Evolutionary conservation across 169 alveolate species (phyloP), one percentile per base, ranked within the genome.

Genomic region (Plasmodium gallinaceum): DNA sequence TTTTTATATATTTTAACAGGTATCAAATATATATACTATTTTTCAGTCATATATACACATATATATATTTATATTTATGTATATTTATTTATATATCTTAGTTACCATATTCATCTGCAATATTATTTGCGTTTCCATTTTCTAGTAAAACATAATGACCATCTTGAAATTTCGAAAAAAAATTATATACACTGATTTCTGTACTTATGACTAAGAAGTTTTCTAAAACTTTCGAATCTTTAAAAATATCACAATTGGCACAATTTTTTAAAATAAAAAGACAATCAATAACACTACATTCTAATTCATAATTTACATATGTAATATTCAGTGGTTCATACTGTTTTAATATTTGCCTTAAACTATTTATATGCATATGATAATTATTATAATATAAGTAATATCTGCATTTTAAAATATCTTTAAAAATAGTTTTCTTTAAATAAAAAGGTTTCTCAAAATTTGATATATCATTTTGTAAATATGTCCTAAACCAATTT

Each of bases 221-320:
- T 46, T 64, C 60, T n/a, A 86, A 43, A 20, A 71, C 42, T 2
- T 26, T 8, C 3, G 72, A 70, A 14, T 71, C 87, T 22, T 86
- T 22, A 12, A 73, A 70, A n/a, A 86, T 54, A 39, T 86, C 87
- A 0, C 70, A 42, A 37, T 26, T 8, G n/a, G 87, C 87, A 39
- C 92, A 86, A 45, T 86, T 86, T 54, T 16, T 86, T 48, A 86
- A 62, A 70, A 72, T 75, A n/a, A 86, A 70, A n/a, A 86, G 60
- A 14, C 76, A 61, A 62, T 71, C 92, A 20, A 86, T 86, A 20
- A 69, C 78, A 74, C 16, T 71, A 16, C 70, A n/a, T 51, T 65
- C 16, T 39, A 86, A 26, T 9, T 86, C 87, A n/a, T 71, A 64
- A 37, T 69, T 46, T 48, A 66, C 51, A 57, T 86, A 86, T 6